Base-by-base conservation (phyloP, 352 stramenopile species). In the Stephanocyclus meneghinianus region DNA sequence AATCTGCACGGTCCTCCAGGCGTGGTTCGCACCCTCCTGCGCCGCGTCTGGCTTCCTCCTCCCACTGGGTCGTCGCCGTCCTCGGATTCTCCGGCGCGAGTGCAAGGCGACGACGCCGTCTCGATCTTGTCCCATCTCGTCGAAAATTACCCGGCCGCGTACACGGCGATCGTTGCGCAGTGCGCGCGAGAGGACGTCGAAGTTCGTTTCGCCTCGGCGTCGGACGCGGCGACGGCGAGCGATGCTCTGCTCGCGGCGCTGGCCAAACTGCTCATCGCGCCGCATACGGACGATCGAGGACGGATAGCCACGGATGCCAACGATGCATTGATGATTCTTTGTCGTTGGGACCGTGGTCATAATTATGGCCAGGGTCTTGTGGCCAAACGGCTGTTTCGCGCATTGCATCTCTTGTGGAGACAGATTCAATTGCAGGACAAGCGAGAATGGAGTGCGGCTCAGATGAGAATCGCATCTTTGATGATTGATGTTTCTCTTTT, bases 401-500 rank as follows among this genome's bases (percentile, higher is more conserved):
- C 26, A 30, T 30, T 82, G 26, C 50, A 68, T 37, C 59, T 18
- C 18, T n/a, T 77, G 6, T 82, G 75, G 75, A 53, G 55, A 18
- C 63, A 76, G 62, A 63, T 81, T 56, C 67, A 74, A 53, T 30
- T 56, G 53, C 26, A 73, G 26, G 56, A 69, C 47, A 16, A 66
- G 30, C 68, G 67, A 13, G 42, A 71, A 66, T 77, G 40, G 18
- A 77, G 61, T 10, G 69, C 62, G 0, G 60, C 59, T 37, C 50
- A 77, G 62, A 77, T 82, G 1, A 64, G 75, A 32, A 74, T 82
- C 59, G 68, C 61, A n/a, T 48, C 75, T n/a, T 67, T 82, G 18
- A 71, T 82, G 75, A 82, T 82, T 70, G 68, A 82, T 62, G 44
- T 77, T 66, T 74, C 30, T 74, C 61, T 82, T 10, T 66, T 82